Evolutionary conservation across 1,284 basidiomycete species (phyloP).

Genomic region (Chalciporus piperatoides): DNA sequence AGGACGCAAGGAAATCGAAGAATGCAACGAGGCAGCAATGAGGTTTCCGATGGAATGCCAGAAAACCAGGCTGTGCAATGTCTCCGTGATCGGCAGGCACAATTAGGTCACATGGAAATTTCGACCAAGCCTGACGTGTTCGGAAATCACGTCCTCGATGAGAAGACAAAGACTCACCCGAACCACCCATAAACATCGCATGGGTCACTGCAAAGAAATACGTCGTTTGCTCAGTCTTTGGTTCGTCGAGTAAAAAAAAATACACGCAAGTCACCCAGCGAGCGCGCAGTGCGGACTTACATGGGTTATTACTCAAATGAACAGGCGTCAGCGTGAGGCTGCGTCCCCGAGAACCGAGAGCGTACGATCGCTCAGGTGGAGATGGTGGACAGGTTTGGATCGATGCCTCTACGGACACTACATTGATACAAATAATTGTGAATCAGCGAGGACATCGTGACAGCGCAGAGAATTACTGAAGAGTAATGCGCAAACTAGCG

Average conservation of each 20-base stretch:
- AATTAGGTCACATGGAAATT: too few relatives aligned
- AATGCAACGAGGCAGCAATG: not conserved
- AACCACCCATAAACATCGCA: not conserved
- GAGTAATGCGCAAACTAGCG: not conserved
- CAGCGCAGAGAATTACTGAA: not conserved
- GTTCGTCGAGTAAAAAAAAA: not conserved
- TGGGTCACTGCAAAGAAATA: conserved; percentile 3
- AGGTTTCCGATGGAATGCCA: too few relatives aligned
- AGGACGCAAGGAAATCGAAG: not conserved
- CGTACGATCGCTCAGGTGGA: not conserved
- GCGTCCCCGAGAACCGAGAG: not conserved
- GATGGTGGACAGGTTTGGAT: conserved; percentile 11
- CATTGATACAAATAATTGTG: not conserved
- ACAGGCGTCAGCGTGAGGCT: conserved; percentile 7
- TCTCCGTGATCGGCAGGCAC: too few relatives aligned
- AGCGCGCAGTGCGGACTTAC: conserved; percentile 5
- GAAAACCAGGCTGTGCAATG: too few relatives aligned
- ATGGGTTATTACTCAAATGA: conserved; percentile 9
- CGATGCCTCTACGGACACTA: conserved; percentile 16
- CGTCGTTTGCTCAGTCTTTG: not conserved
- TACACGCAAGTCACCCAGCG: not conserved
- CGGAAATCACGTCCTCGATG: too few relatives aligned
- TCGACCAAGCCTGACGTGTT: not conserved
- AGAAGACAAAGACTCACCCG: conserved; percentile 10
- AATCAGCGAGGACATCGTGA: not conserved